phyloP scores from a whole-genome alignment of 768 basidiomycete species.

The Panaeolus cyanescens region DNA sequence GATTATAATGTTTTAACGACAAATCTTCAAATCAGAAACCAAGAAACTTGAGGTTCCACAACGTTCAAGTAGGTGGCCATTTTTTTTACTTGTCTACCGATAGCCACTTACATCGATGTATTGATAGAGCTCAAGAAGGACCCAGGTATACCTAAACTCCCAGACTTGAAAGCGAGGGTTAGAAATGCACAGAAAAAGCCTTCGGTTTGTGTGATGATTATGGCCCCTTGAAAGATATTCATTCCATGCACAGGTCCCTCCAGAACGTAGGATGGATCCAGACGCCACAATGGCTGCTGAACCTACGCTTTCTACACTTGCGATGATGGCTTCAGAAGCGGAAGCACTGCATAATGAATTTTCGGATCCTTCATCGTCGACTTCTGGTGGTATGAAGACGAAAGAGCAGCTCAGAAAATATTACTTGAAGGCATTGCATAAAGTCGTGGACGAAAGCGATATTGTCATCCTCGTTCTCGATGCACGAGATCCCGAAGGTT shows the following conservation, averaged over 20 bases:
- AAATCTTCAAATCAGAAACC: constrained; percentile 27
- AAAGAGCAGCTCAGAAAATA: constrained; percentile 72
- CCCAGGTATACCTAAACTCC: constrained; percentile 84
- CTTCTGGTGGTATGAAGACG: constrained; percentile 43
- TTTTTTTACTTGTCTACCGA: constrained; percentile 2
- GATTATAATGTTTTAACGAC: not conserved
- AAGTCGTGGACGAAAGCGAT: constrained; percentile 92
- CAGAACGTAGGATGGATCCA: constrained; percentile 39
- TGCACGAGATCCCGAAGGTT: constrained; percentile 94
- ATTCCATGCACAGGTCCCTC: constrained; percentile 20
- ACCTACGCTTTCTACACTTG: constrained; percentile 54
- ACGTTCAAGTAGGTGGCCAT: constrained; percentile 37
- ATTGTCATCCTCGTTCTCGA: constrained; percentile 90
- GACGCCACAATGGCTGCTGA: constrained; percentile 67
- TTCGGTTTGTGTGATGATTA: constrained; percentile 32
- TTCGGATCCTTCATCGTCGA: constrained; percentile 33
- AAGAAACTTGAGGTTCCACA: constrained; percentile 41
- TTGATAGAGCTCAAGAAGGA: constrained; percentile 81
- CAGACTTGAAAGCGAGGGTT: constrained; percentile 62
- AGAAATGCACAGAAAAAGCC: constrained; percentile 50
- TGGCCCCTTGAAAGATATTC: not conserved
- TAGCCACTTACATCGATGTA: not conserved
- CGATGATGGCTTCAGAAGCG: constrained; percentile 36
- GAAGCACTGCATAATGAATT: constrained; percentile 16
- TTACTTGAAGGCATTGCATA: constrained; percentile 80